A percentile compares a stretch with the other conserved stretches of the same genome.
These are phyloP conservation scores for Arthroderma sp. DNA, from an alignment of 2,329 filamentous ascomycete species.

Conservation along the genomic window DNA sequence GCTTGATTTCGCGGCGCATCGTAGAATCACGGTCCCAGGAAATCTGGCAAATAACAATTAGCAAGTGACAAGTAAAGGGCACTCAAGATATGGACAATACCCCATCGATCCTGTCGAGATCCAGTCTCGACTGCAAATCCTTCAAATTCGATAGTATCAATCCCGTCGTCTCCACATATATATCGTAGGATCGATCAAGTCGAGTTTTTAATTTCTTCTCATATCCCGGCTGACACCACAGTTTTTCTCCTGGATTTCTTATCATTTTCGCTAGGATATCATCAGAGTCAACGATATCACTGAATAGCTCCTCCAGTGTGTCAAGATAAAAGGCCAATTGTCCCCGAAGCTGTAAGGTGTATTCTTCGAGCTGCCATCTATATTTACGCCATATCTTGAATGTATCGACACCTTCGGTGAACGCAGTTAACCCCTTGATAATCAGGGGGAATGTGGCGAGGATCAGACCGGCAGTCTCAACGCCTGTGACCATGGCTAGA, in stretches of 20 bases:
- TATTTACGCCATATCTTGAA: slow-evolving; percentile 6
- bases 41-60: slow-evolving; percentile 1
- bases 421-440: slow-evolving; percentile 6
- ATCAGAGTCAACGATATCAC: slow-evolving; percentile 10
- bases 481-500: slow-evolving; percentile 4
- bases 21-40: slow-evolving; percentile 25
- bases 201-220: slow-evolving; percentile 5
- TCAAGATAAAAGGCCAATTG: slow-evolving; percentile 10
- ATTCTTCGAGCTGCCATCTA: slow-evolving; percentile 8
- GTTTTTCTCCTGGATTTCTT: slow-evolving; percentile 5
- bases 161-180: slow-evolving; percentile 4
- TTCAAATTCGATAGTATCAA: neutral
- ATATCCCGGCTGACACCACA: slow-evolving; percentile 1
- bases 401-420: slow-evolving; percentile 2
- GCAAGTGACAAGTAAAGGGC: neutral
- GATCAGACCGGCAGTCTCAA: slow-evolving; percentile 10
- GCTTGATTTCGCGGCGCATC: slow-evolving; percentile 33
- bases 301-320: slow-evolving; percentile 10
- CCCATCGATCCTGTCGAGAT: neutral
- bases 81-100: no score
- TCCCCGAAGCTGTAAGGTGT: slow-evolving; percentile 6
- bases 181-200: slow-evolving; percentile 9
- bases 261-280: slow-evolving; percentile 10
- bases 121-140: neutral
- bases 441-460: slow-evolving; percentile 10